Base-by-base conservation (phyloP, 78 protist species). In the Tieghemostelium lacteum region DNA sequence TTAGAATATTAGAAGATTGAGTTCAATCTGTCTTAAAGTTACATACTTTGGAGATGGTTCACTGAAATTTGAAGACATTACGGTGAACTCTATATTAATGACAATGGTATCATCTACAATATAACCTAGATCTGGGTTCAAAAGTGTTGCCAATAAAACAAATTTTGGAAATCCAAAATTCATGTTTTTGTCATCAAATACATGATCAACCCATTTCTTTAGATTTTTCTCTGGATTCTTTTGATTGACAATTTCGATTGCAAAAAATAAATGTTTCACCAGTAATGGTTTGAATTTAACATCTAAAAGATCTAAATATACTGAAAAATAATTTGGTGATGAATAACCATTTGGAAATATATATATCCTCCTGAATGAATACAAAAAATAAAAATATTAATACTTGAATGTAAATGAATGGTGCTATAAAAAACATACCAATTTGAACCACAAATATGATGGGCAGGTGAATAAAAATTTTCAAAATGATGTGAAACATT, bases 161-260 rank as follows among this genome's bases (percentile, higher is more conserved):
- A 83, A 83, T 42, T 83, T 83, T 14, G 91, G 91, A 62, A 83
- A 83, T n/a, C 91, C 91, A 70, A 83, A 83, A 60, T 83, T 83
- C 91, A 83, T 83, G 42, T 83, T 83, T 39, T 83, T 83, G 24
- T 83, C 91, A 33, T 83, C 91, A 58, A 63, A 83, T 8, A 69
- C 63, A 60, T 83, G 91, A 6, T 83, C 91, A 0, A 83, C 91
- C 91, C 91, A 83, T 70, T 83, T 83, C 60, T 83, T 83, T 33
- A 83, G n/a, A 45, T 69, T 83, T 74, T 83, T 66, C 31, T 83
- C 78, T 69, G 91, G 91, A 60, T 83, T 40, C 62, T 71, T 71
- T 71, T 36, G 70, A 64, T 83, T 83, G 36, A 83, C 75, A 70
- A 83, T 83, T 57, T 83, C 91, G 7, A 83, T 83, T 24, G 91